Conservation (phyloP, 352 stramenopile species). For the Globisporangium nunn region DNA sequence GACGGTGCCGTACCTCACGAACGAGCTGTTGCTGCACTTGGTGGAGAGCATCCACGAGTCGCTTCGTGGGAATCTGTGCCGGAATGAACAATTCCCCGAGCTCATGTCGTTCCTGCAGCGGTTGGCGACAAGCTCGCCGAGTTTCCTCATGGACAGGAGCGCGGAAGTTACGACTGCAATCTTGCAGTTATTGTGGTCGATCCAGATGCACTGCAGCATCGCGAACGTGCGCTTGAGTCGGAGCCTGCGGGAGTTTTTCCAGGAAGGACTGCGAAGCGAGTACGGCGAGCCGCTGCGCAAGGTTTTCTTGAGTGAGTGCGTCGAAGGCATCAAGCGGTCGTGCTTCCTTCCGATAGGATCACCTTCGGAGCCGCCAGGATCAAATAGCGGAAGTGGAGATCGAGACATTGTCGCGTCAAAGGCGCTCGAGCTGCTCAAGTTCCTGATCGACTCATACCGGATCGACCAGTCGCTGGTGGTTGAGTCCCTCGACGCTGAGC, state of each 20-base stretch:
- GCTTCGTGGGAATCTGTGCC: conserved; percentile 36
- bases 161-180: conserved; percentile 55
- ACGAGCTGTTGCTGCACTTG: conserved; percentile 61
- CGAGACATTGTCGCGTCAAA: conserved; percentile 52
- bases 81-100: conserved; percentile 58
- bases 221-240: conserved; percentile 51
- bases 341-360: conserved; percentile 29
- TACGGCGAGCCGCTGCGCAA: conserved; percentile 62
- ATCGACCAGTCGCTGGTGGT: conserved; percentile 59
- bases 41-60: conserved; percentile 59
- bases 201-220: conserved; percentile 68
- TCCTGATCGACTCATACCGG: conserved; percentile 82
- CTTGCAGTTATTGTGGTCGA: conserved; percentile 75
- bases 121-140: conserved; percentile 50
- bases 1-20: conserved; percentile 68
- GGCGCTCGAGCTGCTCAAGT: conserved; percentile 77
- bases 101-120: conserved; percentile 78
- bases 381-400: conserved; percentile 7
- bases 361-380: conserved; percentile 3
- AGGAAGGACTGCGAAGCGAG: conserved; percentile 69
- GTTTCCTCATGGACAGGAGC: conserved; percentile 67
- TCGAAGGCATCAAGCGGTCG: conserved; percentile 72
- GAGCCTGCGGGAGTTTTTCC: conserved; percentile 73
- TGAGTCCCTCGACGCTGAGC: conserved; percentile 65
- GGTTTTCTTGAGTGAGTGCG: conserved; percentile 62